Conservation (phyloP, 176 grass and related monocot species). For the Cocos nucifera region DNA sequence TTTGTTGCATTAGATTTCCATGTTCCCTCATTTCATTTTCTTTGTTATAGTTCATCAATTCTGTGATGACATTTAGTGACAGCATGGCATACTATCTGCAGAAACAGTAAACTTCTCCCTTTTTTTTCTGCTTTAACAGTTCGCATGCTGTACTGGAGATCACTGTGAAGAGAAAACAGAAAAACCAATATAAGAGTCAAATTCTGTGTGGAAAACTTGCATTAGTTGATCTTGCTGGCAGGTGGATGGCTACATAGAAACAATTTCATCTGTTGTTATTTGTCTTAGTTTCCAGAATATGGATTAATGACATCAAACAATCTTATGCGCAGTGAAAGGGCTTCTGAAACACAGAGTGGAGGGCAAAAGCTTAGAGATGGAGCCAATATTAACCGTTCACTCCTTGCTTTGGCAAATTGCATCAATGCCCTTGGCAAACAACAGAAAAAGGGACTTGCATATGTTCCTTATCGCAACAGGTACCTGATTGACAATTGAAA, state of each 20-base stretch:
- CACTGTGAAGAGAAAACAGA: slow-evolving; percentile 89
- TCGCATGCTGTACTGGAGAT: slow-evolving; percentile 98
- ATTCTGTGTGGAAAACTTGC: slow-evolving; percentile 97
- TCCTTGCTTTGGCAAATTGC: slow-evolving; percentile 95
- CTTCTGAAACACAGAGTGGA: slow-evolving; percentile 83
- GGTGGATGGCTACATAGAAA: slow-evolving; percentile 18
- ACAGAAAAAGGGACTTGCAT: slow-evolving; percentile 98
- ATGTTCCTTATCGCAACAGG: slow-evolving; percentile 99
- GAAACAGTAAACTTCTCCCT: not conserved
- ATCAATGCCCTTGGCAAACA: slow-evolving; percentile 99
- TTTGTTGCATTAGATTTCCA: too few relatives aligned
- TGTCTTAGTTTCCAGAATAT: not conserved
- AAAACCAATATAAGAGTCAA: slow-evolving; percentile 72
- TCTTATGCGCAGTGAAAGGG: slow-evolving; percentile 70
- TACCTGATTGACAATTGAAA: slow-evolving; percentile 9
- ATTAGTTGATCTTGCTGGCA: slow-evolving; percentile 98
- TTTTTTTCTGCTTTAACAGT: slow-evolving; percentile 28
- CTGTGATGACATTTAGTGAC: too few relatives aligned
- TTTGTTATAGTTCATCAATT: too few relatives aligned
- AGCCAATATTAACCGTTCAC: slow-evolving; percentile 88
- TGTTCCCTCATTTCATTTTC: too few relatives aligned
- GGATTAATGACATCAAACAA: slow-evolving; percentile 2
- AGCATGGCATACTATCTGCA: too few relatives aligned
- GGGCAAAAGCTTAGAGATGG: slow-evolving; percentile 98
- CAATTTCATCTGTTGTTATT: too few relatives aligned